Base-by-base conservation (phyloP, 768 basidiomycete species). In the Austroboletus eburneus region DNA sequence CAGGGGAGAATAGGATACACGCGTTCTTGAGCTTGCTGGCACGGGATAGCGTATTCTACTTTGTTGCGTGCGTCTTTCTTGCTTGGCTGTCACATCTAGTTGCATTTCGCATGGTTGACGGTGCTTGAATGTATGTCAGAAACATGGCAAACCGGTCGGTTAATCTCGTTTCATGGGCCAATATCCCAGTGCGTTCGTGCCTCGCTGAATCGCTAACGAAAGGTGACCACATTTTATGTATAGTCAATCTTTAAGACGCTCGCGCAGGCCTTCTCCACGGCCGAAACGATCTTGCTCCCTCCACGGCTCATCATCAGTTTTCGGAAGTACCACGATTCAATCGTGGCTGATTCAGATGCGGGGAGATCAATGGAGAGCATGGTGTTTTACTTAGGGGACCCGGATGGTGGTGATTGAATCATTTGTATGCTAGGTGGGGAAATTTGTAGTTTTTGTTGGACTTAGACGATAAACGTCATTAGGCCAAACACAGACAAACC, bases 241-340 rank as follows among this genome's bases (percentile, higher is more conserved):
- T 23, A 33, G 23, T 21, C 9, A 16, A 7, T 8, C 33, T 25
- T 16, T 24, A 29, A 37, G 34, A 43, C n/a, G 2, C 23, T 43
- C 33, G 42, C 34, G 5, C 3, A 12, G 18, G 21, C 30, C 3
- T 43, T 48, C 22, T 39, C 36, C 10, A 38, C 36, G 12, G 34
- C 46, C 34, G 49, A 39, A 5, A 45, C 45, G 7, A 42, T 51
- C 36, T 32, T 51, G 14, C 45, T 46, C 33, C 44, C 49, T 9
- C 49, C 49, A 9, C 45, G 40, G 12, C 44, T 51, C 40, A 36
- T 51, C 6, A 36, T 51, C 45, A 46, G 44, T 22, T 46, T 51
- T 41, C 49, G 49, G 4, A 35, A 37, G 29, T 24, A 42, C n/a
- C 38, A 36, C 41, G 40, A 25, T 13, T n/a, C 38, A 34, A 21